A percentile compares a stretch with the other conserved stretches of the same genome.
These are phyloP conservation scores for Hericium coralloides DNA, from an alignment of 768 basidiomycete species.

Conservation along the genomic window DNA sequence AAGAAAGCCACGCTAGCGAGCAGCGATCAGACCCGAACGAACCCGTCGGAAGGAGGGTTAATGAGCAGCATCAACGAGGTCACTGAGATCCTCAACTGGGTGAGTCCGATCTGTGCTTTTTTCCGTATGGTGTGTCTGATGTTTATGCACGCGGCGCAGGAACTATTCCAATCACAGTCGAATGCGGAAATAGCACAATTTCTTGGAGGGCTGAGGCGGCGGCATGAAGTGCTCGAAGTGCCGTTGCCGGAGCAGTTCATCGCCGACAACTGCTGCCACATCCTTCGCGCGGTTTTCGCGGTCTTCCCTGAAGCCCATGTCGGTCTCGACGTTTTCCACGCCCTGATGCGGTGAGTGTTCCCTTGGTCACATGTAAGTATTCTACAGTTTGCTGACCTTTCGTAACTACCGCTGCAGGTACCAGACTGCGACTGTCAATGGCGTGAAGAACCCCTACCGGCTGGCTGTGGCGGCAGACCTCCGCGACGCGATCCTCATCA, in stretches of 20 bases:
- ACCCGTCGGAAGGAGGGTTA: conserved; percentile 7
- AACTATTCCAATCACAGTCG: not conserved
- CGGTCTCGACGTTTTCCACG: not conserved
- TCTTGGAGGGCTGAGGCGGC: not conserved
- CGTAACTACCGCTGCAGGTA: not conserved
- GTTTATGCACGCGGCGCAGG: not conserved
- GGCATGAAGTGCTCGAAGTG: conserved; percentile 2
- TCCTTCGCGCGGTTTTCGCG: conserved; percentile 1
- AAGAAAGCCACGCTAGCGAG: not conserved
- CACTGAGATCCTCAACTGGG: conserved; percentile 12
- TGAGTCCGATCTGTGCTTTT: no score
- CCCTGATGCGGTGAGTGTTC: not conserved
- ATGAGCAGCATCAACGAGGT: conserved; percentile 10
- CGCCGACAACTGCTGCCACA: conserved; percentile 17
- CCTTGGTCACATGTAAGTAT: not conserved
- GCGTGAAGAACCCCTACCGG: not conserved
- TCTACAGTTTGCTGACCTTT: not conserved
- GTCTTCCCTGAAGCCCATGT: conserved; percentile 2
- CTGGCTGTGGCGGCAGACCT: not conserved
- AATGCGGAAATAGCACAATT: not conserved
- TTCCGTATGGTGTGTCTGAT: not conserved
- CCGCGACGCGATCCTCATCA: not conserved
- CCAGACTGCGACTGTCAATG: not conserved
- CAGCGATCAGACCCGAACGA: not conserved
- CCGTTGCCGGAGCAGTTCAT: conserved; percentile 10